A percentile compares a stretch with the other conserved stretches of the same genome.
phyloP scores from a whole-genome alignment of 305 asterid genomes.

The Lippia alba region DNA sequence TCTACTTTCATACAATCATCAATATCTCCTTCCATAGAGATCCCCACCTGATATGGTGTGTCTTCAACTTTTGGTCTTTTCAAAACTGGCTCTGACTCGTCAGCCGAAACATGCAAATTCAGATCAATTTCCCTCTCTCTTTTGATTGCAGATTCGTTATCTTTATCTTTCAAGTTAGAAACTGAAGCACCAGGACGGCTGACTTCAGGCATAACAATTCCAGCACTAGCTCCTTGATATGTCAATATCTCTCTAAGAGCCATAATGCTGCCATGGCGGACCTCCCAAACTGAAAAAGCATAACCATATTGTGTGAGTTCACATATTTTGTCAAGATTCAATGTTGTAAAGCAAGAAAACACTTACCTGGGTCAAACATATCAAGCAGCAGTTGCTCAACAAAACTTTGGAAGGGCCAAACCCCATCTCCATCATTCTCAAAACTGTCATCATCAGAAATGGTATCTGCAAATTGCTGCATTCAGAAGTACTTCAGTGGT shows the following conservation, averaged over 20 bases:
- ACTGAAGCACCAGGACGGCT: slow-evolving; percentile 41
- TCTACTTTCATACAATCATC: slow-evolving; percentile 48
- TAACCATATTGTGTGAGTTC: slow-evolving; percentile 31
- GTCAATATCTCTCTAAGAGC: slow-evolving; percentile 97
- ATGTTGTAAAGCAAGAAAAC: slow-evolving; percentile 24
- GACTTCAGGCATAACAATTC: slow-evolving; percentile 70
- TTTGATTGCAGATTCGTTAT: slow-evolving; percentile 49
- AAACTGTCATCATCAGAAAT: slow-evolving; percentile 79
- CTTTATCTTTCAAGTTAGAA: slow-evolving; percentile 48
- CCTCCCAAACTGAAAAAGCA: slow-evolving; percentile 87
- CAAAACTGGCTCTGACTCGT: slow-evolving; percentile 62
- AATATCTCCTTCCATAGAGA: slow-evolving; percentile 47
- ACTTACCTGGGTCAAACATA: slow-evolving; percentile 91
- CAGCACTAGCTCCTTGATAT: slow-evolving; percentile 94
- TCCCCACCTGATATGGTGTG: slow-evolving; percentile 42
- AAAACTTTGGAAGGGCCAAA: slow-evolving; percentile 92
- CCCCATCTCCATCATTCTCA: slow-evolving; percentile 81
- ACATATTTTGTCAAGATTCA: slow-evolving; percentile 23
- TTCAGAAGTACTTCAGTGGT: slow-evolving; percentile 43
- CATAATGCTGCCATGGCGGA: slow-evolving; percentile 99
- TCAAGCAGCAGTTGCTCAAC: slow-evolving; percentile 95
- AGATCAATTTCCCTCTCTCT: slow-evolving; percentile 79
- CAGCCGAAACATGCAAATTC: slow-evolving; percentile 62
- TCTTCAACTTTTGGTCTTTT: slow-evolving; percentile 85
- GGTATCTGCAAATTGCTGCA: slow-evolving; percentile 80